These are phyloP conservation scores for Fusarium sp. DNA, from an alignment of 2,329 filamentous ascomycete genomes.

Conservation along the genomic window DNA sequence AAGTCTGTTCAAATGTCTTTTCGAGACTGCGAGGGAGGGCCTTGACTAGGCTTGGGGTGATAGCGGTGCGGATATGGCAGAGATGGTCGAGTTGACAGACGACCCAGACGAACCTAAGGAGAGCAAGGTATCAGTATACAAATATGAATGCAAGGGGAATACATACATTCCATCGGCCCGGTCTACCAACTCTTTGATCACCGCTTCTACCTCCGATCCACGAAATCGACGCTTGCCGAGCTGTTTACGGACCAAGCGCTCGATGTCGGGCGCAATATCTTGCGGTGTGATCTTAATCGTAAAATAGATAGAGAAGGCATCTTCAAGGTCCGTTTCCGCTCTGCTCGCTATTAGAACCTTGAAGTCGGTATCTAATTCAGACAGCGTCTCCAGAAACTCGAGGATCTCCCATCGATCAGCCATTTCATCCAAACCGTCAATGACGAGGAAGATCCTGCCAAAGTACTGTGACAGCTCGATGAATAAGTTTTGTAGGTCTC, in stretches of 20 bases:
- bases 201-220: not conserved
- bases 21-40: not conserved
- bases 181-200: not conserved
- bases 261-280: not conserved
- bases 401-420: not conserved
- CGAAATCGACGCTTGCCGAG: not conserved
- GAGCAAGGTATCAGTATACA: not conserved
- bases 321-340: not conserved
- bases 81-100: not conserved
- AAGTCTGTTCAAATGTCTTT: not conserved
- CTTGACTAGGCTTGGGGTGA: not conserved
- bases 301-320: not conserved
- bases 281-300: not conserved
- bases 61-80: not conserved
- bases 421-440: constrained; percentile 1
- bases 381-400: not conserved
- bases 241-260: not conserved
- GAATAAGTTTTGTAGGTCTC: not conserved
- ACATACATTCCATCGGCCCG: not conserved
- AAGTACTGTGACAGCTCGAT: not conserved
- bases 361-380: not conserved
- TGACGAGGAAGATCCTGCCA: not conserved
- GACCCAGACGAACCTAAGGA: not conserved
- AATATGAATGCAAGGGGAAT: not conserved
- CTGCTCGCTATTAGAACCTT: not conserved